A percentile compares a stretch with the other conserved stretches of the same genome.
phyloP scores from a whole-genome alignment of 805 yeast species.

The Yarrowia sp. region DNA sequence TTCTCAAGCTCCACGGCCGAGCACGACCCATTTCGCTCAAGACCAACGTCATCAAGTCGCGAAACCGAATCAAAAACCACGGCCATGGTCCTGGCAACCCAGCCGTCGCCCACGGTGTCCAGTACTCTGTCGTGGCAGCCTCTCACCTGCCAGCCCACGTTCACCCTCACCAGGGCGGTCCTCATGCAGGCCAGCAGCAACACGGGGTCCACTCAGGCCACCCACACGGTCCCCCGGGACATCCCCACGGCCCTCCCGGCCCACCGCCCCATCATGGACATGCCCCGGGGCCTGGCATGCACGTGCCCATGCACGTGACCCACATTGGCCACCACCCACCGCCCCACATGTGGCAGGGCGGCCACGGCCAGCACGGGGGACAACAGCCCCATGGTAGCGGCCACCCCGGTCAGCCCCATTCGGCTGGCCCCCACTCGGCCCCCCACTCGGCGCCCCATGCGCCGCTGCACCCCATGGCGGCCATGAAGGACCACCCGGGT shows the following conservation, averaged over 20 bases:
- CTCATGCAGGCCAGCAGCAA: neutral
- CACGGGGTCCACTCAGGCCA: neutral
- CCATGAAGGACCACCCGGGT: conserved; percentile 29
- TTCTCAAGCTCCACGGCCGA: conserved; percentile 87
- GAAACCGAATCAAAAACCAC: conserved; percentile 72
- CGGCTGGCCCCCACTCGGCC: neutral
- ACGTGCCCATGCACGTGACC: conserved; percentile 38
- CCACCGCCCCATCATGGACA: neutral
- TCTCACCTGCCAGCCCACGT: conserved; percentile 28
- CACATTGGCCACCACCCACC: conserved; percentile 39
- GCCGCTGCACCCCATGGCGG: conserved; percentile 35
- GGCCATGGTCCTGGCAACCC: conserved; percentile 32
- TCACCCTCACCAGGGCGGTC: conserved; percentile 1
- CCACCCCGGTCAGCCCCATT: no score
- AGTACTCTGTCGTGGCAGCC: conserved; percentile 16
- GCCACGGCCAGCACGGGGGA: no score
- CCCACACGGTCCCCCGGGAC: neutral
- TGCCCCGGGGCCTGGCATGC: conserved; percentile 1
- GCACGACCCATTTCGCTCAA: conserved; percentile 90
- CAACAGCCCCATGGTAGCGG: no score
- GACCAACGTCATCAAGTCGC: conserved; percentile 88
- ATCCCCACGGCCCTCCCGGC: neutral
- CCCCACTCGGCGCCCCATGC: neutral
- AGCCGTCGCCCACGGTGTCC: conserved; percentile 19
- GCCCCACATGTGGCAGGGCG: conserved; percentile 30